These are phyloP conservation scores for Komagataella ulmi DNA, from an alignment of 805 yeast species.

Conservation along the genomic window DNA sequence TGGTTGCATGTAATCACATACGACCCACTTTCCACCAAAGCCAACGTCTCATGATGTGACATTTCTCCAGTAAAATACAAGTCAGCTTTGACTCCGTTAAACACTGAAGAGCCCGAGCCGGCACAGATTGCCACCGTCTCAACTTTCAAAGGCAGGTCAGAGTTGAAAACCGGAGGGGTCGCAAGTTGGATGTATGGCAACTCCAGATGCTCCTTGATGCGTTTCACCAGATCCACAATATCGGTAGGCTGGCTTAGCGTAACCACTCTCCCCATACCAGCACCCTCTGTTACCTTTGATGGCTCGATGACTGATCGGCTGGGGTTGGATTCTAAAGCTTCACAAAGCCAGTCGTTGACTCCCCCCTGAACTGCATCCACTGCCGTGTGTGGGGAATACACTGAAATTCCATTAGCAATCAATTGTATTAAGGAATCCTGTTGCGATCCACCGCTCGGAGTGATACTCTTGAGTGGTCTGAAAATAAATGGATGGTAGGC, in stretches of 20 bases:
- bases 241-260: constrained; percentile 27
- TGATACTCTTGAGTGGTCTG: constrained; percentile 68
- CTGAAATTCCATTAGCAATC: constrained; percentile 69
- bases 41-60: constrained; percentile 84
- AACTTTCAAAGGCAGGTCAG: constrained; percentile 21
- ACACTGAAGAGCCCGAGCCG: constrained; percentile 82
- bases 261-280: constrained; percentile 78
- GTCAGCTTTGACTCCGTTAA: constrained; percentile 50
- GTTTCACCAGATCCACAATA: constrained; percentile 29
- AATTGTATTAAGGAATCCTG: constrained; percentile 63
- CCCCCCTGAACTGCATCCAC: constrained; percentile 90
- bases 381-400: constrained; percentile 93
- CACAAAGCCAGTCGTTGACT: constrained; percentile 84
- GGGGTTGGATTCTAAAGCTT: constrained; percentile 26
- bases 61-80: constrained; percentile 83
- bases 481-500: constrained; percentile 96
- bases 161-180: constrained; percentile 10
- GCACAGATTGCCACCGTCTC: constrained; percentile 77
- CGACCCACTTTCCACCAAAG: constrained; percentile 55
- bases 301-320: constrained; percentile 26
- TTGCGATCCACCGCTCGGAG: constrained; percentile 55
- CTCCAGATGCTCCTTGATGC: constrained; percentile 39
- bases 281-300: constrained; percentile 26
- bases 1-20: constrained; percentile 76
- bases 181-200: constrained; percentile 47